Conservation (phyloP, 2,329 filamentous ascomycete species). For the Nemania diffusa region DNA sequence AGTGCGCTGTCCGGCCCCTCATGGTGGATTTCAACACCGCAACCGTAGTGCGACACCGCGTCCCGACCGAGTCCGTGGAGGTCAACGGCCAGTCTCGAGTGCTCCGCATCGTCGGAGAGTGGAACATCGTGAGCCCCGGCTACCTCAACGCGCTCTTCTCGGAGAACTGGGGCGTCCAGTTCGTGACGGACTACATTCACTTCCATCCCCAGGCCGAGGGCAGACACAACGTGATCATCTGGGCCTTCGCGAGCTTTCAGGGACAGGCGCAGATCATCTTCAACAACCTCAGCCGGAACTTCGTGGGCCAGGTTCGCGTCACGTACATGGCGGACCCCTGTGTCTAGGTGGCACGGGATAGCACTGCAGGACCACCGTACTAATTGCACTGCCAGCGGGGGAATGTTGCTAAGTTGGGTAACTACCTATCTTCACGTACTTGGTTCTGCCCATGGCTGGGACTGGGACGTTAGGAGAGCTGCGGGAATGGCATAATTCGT, state of each 20-base stretch:
- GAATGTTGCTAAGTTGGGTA: no score
- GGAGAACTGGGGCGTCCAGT: slow-evolving; percentile 1
- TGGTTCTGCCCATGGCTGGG: no score
- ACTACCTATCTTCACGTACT: no score
- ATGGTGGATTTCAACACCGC: neutral
- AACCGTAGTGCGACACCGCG: slow-evolving; percentile 6
- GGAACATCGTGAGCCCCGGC: slow-evolving; percentile 5
- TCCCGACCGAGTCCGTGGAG: neutral
- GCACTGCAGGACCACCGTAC: neutral
- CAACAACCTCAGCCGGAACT: neutral
- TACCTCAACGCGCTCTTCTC: neutral
- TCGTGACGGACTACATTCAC: slow-evolving; percentile 17
- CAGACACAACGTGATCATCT: slow-evolving; percentile 4
- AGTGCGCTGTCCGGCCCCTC: neutral
- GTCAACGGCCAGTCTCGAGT: slow-evolving; percentile 27
- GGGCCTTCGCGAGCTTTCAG: slow-evolving; percentile 29
- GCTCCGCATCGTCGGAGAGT: slow-evolving; percentile 21
- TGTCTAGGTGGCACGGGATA: neutral
- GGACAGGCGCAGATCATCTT: slow-evolving; percentile 21
- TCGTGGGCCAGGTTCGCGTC: neutral
- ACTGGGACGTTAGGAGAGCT: neutral
- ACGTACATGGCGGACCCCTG: slow-evolving; percentile 23
- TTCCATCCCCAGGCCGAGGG: neutral
- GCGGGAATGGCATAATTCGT: neutral
- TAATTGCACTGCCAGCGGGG: no score